Evolutionary conservation across 495 filamentous ascomycete species (phyloP).

Genomic region (Aspergillus sclerotiicarbonarius): DNA sequence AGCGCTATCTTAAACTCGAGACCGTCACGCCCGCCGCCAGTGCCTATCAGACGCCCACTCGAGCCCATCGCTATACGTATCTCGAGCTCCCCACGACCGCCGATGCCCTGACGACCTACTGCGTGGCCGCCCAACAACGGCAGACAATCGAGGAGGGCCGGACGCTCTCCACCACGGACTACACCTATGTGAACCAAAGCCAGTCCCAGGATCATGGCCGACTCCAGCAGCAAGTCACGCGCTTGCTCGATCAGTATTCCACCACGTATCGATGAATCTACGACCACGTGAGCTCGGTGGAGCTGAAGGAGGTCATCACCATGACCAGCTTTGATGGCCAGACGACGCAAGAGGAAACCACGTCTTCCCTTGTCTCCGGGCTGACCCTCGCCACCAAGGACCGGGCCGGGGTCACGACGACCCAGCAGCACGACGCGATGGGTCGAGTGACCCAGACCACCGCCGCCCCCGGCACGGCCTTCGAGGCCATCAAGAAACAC

Average conservation of each 20-base stretch:
- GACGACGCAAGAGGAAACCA: not conserved
- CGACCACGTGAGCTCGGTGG: not conserved
- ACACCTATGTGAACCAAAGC: slow-evolving; percentile 5
- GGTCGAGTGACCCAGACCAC: not conserved
- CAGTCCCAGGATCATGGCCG: slow-evolving; percentile 4
- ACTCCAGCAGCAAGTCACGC: not conserved
- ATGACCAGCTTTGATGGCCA: slow-evolving; percentile 7
- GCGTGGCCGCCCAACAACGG: not conserved
- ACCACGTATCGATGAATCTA: not conserved
- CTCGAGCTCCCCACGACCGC: not conserved
- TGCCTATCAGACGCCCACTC: slow-evolving; percentile 2
- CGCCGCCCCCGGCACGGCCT: not conserved
- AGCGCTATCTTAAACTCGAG: slow-evolving; percentile 4
- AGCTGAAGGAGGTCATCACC: not conserved
- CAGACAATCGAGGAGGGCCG: not conserved
- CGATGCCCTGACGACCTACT: not conserved
- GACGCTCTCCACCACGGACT: not conserved
- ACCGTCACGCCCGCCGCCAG: slow-evolving; percentile 5
- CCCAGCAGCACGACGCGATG: not conserved
- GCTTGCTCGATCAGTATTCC: not conserved
- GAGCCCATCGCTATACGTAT: slow-evolving; percentile 2
- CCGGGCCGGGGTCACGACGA: not conserved
- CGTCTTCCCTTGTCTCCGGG: not conserved
- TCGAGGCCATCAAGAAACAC: not conserved
- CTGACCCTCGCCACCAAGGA: not conserved